Conservation (phyloP, 1,284 basidiomycete genomes). For the Microbotryum saponariae region DNA sequence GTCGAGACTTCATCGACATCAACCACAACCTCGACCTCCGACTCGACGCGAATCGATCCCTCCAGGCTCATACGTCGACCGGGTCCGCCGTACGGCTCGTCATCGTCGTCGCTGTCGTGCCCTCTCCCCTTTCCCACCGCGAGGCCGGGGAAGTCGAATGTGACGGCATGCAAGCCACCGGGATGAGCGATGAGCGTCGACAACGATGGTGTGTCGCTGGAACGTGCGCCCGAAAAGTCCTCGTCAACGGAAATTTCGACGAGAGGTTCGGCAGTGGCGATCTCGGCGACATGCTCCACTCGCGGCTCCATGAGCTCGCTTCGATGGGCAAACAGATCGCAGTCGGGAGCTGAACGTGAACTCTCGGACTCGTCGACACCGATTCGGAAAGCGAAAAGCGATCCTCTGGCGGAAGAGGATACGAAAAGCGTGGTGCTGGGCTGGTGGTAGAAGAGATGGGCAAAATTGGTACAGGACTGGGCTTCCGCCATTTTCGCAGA, state of each 20-base stretch:
- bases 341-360: not conserved
- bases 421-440: conserved; percentile 9
- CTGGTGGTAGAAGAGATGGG: conserved; percentile 10
- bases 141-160: conserved; percentile 2
- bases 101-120: not conserved
- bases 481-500: not conserved
- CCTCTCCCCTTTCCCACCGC: not conserved
- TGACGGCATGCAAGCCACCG: conserved; percentile 16
- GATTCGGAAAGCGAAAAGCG: conserved; percentile 22
- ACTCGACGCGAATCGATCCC: conserved; percentile 17
- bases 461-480: not conserved
- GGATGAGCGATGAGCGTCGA: conserved; percentile 12
- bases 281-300: conserved; percentile 19
- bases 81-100: not conserved
- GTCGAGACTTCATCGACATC: conserved; percentile 4
- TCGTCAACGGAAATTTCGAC: conserved; percentile 14
- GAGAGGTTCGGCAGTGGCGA: conserved; percentile 10
- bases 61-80: conserved; percentile 26
- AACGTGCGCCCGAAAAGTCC: not conserved
- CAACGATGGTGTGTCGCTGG: not conserved
- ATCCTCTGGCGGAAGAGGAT: conserved; percentile 19
- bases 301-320: not conserved
- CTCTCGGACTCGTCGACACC: not conserved
- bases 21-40: conserved; percentile 18
- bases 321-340: not conserved